Conservation (phyloP, 2,329 filamentous ascomycete genomes). For the Malbranchea cinnamomea region DNA sequence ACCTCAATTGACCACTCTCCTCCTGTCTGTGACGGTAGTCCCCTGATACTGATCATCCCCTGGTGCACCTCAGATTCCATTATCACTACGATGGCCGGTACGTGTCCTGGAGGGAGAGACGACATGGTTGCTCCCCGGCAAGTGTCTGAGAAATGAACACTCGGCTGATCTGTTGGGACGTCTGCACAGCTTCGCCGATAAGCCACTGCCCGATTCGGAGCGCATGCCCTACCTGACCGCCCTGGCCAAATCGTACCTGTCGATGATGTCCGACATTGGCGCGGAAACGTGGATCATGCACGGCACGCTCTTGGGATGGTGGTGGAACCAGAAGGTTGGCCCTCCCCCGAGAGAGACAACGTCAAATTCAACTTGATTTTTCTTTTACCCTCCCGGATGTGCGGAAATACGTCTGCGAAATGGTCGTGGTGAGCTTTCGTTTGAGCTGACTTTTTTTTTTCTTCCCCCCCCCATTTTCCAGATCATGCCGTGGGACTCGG, state of each 20-base stretch:
- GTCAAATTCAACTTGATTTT: too few species aligned
- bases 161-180: slow-evolving; percentile 2
- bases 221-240: slow-evolving; percentile 34
- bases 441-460: slow-evolving; percentile 2
- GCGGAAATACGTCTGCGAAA: too few species aligned
- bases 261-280: slow-evolving; percentile 41
- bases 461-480: too few species aligned
- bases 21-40: too few species aligned
- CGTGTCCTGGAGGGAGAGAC: too few species aligned
- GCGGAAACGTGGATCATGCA: slow-evolving; percentile 51
- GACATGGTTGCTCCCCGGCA: too few species aligned
- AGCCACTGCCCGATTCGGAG: slow-evolving; percentile 31
- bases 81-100: slow-evolving; percentile 27
- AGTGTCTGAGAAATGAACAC: too few species aligned
- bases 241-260: slow-evolving; percentile 41
- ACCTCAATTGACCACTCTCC: neutral
- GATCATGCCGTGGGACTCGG: slow-evolving; percentile 48
- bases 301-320: slow-evolving; percentile 46
- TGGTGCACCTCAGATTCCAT: slow-evolving; percentile 13
- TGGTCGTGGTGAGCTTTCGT: too few species aligned
- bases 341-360: too few species aligned
- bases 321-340: slow-evolving; percentile 41
- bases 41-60: too few species aligned
- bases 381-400: too few species aligned
- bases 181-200: slow-evolving; percentile 31